Evolutionary conservation across 1,284 basidiomycete species (phyloP).

Genomic region (Trametes pubescens): DNA sequence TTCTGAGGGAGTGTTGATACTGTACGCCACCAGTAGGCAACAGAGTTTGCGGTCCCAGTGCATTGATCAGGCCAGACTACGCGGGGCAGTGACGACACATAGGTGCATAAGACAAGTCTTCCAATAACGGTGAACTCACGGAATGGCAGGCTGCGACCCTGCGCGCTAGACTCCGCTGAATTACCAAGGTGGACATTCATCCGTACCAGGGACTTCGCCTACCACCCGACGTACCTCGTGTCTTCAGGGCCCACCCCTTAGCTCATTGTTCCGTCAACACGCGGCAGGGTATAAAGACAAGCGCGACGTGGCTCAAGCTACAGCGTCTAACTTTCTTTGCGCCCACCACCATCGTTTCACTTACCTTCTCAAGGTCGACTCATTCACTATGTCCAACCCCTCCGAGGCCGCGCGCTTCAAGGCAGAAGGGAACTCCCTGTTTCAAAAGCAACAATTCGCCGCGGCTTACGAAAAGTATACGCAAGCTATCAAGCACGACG

Average conservation of each 20-base stretch:
- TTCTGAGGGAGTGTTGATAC: too few relatives aligned
- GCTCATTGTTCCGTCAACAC: background rate
- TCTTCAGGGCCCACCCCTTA: background rate
- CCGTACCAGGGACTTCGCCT: background rate
- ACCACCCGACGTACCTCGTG: background rate
- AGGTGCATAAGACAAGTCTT: too few relatives aligned
- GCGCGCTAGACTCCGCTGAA: background rate
- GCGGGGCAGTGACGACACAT: too few relatives aligned
- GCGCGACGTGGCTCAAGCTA: background rate
- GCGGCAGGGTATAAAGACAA: background rate
- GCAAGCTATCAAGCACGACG: conserved; percentile 43
- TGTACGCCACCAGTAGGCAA: too few relatives aligned
- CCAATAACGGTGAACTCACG: too few relatives aligned
- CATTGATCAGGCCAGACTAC: too few relatives aligned
- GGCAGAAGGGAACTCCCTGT: conserved; percentile 48
- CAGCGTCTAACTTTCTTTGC: background rate
- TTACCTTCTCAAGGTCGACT: background rate
- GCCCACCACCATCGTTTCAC: background rate
- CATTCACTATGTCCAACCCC: conserved; percentile 17
- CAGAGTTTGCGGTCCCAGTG: too few relatives aligned
- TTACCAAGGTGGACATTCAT: background rate
- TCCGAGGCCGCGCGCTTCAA: conserved; percentile 40
- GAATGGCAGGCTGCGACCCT: too few relatives aligned
- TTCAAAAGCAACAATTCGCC: conserved; percentile 42
- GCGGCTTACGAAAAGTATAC: conserved; percentile 46